A percentile compares a stretch with the other conserved stretches of the same genome.
phyloP scores from a whole-genome alignment of 23 red algal species.

The Agarophyton chilense region DNA sequence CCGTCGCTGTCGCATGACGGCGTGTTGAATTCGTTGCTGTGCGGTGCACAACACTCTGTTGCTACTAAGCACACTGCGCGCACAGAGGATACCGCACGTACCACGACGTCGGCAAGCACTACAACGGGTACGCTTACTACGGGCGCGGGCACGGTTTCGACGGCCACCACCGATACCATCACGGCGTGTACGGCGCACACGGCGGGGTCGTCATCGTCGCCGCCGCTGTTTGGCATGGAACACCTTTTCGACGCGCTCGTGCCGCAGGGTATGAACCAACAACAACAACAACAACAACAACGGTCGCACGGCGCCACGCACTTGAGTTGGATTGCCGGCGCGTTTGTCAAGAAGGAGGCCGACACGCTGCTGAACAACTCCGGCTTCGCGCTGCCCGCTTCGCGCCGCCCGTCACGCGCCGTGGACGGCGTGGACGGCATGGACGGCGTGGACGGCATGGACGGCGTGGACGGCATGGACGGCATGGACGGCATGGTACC shows the following conservation, averaged over 20 bases:
- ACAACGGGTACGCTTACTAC: neutral
- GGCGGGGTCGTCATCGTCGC: neutral
- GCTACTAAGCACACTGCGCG: no score
- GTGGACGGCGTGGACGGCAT: neutral
- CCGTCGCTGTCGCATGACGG: neutral
- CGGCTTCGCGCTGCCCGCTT: neutral
- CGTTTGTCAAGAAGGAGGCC: slow-evolving; percentile 34
- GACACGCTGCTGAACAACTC: slow-evolving; percentile 12
- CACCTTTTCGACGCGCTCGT: neutral
- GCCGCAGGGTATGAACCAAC: neutral
- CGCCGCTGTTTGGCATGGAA: neutral
- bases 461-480: neutral
- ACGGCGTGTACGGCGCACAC: neutral
- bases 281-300: neutral
- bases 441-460: neutral
- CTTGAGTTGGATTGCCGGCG: slow-evolving; percentile 3
- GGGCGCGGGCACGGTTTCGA: neutral
- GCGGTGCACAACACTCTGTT: neutral
- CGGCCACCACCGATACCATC: neutral
- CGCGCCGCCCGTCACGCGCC: neutral
- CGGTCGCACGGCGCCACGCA: neutral
- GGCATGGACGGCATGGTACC: no score
- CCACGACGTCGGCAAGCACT: neutral
- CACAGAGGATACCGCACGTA: neutral
- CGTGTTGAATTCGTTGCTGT: neutral